phyloP scores from a whole-genome alignment of 2,329 filamentous ascomycete genomes.

The Fonsecaea nubica region DNA sequence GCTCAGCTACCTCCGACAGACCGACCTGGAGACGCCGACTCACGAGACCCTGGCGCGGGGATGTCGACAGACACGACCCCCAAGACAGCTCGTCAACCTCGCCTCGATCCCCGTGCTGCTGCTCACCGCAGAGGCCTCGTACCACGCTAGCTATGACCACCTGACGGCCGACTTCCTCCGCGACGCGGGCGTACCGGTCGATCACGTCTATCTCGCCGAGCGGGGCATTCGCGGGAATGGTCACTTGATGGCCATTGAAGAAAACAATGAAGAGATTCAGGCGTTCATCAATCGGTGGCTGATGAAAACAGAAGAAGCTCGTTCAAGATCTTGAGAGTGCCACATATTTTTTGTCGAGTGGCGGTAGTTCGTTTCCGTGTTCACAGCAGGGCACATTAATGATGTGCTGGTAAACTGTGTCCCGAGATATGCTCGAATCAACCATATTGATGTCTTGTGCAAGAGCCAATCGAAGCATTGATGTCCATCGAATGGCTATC shows the following conservation, averaged over 20 bases:
- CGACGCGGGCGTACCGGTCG: constrained; percentile 58
- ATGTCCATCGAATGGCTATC: too few relatives aligned
- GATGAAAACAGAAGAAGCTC: neutral
- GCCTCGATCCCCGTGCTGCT: constrained; percentile 56
- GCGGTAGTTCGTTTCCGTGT: neutral
- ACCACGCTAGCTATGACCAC: constrained; percentile 62
- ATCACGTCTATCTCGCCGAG: constrained; percentile 55
- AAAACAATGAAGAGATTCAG: constrained; percentile 30
- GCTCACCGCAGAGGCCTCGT: constrained; percentile 60
- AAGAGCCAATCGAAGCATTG: neutral
- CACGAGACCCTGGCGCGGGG: constrained; percentile 31
- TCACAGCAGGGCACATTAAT: neutral
- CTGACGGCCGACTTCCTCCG: constrained; percentile 60
- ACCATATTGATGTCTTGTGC: neutral
- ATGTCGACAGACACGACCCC: constrained; percentile 44
- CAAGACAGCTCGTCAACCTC: constrained; percentile 57
- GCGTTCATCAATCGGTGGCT: constrained; percentile 19
- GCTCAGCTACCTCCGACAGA: constrained; percentile 31
- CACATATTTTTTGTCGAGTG: neutral
- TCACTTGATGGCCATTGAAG: constrained; percentile 45
- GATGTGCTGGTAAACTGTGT: neutral
- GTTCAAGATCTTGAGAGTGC: neutral
- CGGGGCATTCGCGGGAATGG: constrained; percentile 60
- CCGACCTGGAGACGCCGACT: neutral
- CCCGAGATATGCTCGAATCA: neutral